Base-by-base conservation (phyloP, 495 filamentous ascomycete species). In the Penicillium coprophilum region DNA sequence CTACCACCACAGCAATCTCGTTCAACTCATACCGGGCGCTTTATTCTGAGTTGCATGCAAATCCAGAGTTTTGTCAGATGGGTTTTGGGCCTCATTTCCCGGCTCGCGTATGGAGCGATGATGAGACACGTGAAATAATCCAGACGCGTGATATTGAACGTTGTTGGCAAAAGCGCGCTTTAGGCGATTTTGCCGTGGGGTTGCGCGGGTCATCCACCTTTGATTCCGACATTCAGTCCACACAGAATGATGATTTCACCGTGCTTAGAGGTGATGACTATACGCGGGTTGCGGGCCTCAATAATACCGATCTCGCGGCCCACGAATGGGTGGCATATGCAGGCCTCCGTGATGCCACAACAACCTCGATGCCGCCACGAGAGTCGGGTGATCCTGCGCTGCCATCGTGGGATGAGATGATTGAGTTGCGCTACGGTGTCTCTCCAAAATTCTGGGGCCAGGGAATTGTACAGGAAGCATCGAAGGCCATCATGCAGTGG, bases 261-360 rank as follows among this genome's bases (percentile, higher is more conserved):
- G 41, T 57, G 1, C 21, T 63, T 17, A 39, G 34, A 44, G 57
- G 27, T 13, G 4, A 41, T 5, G 34, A 57, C 0, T 59, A 56
- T 19, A 27, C 48, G 2, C 9, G 11, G 0, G 15, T 66, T 13
- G 21, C 39, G 0, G 52, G 59, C 2, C 6, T 23, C 8, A 30
- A 46, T 21, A 9, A 47, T 7, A 27, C 17, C 20, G 4, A 28
- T 10, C 50, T 67, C 1, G 20, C 53, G 15, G 24, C 51, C n/a
- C 49, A 58, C 4, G n/a, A 59, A 30, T 69, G 66, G 66, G 55
- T 63, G 10, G 66, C 64, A 15, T 69, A 69, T 58, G 57, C 64
- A n/a, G 64, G 64, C 23, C 36, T 69, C 13, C 66, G 64, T 6
- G 64, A 67, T 58, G 66, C 59, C 24, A 59, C 61, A 5, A 67